Evolutionary conservation across 352 stramenopile genomes (phyloP), one percentile per base, ranked within the genome.

Genomic region (Blastocystis sp.): DNA sequence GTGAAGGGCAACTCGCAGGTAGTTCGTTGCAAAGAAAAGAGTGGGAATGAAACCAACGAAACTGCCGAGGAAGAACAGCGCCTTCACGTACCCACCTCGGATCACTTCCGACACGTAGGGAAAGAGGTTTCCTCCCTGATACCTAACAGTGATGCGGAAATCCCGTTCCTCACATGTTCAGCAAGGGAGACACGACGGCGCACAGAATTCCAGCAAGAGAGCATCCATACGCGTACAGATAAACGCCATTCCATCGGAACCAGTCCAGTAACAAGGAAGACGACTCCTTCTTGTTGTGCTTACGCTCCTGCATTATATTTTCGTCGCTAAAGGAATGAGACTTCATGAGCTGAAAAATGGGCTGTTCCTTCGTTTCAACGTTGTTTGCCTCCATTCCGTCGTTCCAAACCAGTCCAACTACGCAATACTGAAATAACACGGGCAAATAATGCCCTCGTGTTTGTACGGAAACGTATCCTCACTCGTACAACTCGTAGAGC

Each of bases 61-160:
- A 77, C 67, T 60, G n/a, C 67, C 67, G 4, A 61, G 9, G 17
- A 60, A 5, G 23, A 77, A 77, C 14, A 77, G 21, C 2, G 60
- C 7, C 67, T 77, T 77, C 14, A 61, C 11, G 9, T 59, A 59
- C n/a, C 48, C 48, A 43, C 38, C 28, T 60, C 67, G 67, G 21
- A 77, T 77, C 19, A 77, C 67, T n/a, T 77, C 67, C 7, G 67
- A 77, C 17, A 77, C 7, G 52, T 77, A 77, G 43, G 67, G 67
- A 60, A 59, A 77, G 21, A 59, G 14, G 41, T 77, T 77, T 56
- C 67, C 67, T 59, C 67, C 67, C 38, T 77, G 67, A 62, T 19
- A 48, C 43, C 67, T 77, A 61, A 34, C 2, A 14, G 23, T 77
- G 10, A 77, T 7, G 23, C 4, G 7, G 48, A 17, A 34, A 5